Base-by-base conservation (phyloP, 2,329 filamentous ascomycete species). In the Aaosphaeria arxii region DNA sequence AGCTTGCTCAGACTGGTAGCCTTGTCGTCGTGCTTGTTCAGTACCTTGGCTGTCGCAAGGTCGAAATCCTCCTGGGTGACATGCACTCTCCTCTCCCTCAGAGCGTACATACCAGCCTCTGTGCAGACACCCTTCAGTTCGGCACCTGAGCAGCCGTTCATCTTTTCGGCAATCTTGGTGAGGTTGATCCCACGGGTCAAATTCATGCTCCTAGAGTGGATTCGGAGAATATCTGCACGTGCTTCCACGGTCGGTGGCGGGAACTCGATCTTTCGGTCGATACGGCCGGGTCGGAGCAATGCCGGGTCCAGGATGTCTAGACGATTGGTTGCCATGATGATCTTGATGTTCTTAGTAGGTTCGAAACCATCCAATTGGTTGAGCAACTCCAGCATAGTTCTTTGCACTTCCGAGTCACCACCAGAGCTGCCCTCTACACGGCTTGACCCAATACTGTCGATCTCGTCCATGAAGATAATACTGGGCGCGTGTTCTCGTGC, bases 391-490 rank as follows among this genome's bases (percentile, higher is more conserved):
- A 99, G 76, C 94, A 99, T 99, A 42, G 94, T 99, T 64, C 94
- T 87, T 77, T 99, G 94, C 45, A 99, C 94, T 74, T 99, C 94
- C 1, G 91, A 96, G 69, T 99, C 94, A 66, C 94, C 94, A 45
- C 91, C 91, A 17, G 89, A 95, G 49, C 89, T 95, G 29, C 92
- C 92, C 70, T 99, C 94, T 46, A 99, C 92, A 74, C 94, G 89
- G 51, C 91, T 96, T 32, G 91, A 96, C 55, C 94, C 94, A 73
- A 99, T 99, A 60, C 89, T 95, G 78, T 99, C 94, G 73, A 99
- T 97, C 74, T 99, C 94, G 72, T 99, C 94, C 94, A 99, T 99
- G 80, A 99, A 99, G 74, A 99, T 99, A 75, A 99, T 99, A 58
- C 89, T 95, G 24, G 94, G 94, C 1, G 94, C 94, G 64, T 99